These are phyloP conservation scores for Aspergillus coremiiformis DNA, from an alignment of 495 filamentous ascomycete genomes.

Conservation along the genomic window DNA sequence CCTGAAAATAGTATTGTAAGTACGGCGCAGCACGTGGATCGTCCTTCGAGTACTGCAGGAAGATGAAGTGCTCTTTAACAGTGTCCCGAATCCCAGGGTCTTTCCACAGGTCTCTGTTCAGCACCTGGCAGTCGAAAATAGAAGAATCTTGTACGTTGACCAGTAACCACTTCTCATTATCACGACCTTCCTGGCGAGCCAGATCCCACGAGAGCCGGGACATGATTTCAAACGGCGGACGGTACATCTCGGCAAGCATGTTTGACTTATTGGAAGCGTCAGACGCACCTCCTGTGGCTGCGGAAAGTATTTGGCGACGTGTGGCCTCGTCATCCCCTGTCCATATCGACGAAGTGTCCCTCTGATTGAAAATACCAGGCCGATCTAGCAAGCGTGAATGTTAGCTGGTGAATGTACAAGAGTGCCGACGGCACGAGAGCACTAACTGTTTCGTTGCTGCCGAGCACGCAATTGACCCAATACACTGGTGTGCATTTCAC, in stretches of 20 bases:
- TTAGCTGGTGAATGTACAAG: conserved; percentile 4
- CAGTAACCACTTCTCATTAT: conserved; percentile 83
- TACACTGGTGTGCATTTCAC: conserved; percentile 55
- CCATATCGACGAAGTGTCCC: conserved; percentile 66
- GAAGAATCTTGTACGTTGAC: conserved; percentile 91
- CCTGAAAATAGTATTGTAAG: conserved; percentile 81
- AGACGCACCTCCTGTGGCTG: conserved; percentile 66
- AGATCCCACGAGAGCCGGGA: conserved; percentile 64
- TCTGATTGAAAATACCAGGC: conserved; percentile 81
- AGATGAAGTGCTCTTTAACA: conserved; percentile 86
- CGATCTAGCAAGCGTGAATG: conserved; percentile 32
- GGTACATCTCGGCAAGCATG: conserved; percentile 80
- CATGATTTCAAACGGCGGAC: conserved; percentile 86
- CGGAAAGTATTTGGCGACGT: conserved; percentile 46
- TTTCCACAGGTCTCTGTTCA: conserved; percentile 97
- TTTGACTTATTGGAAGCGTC: conserved; percentile 61
- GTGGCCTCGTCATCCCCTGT: conserved; percentile 45
- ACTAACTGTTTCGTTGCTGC: conserved; percentile 40
- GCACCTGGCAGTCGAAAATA: conserved; percentile 82
- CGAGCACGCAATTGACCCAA: conserved; percentile 58
- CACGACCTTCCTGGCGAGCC: conserved; percentile 75
- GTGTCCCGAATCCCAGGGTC: conserved; percentile 66
- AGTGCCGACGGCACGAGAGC: conserved; percentile 5
- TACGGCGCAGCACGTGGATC: conserved; percentile 71
- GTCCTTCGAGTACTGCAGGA: conserved; percentile 83